Conservation (phyloP, 345 rosid genomes). For the Aquilaria sinensis region DNA sequence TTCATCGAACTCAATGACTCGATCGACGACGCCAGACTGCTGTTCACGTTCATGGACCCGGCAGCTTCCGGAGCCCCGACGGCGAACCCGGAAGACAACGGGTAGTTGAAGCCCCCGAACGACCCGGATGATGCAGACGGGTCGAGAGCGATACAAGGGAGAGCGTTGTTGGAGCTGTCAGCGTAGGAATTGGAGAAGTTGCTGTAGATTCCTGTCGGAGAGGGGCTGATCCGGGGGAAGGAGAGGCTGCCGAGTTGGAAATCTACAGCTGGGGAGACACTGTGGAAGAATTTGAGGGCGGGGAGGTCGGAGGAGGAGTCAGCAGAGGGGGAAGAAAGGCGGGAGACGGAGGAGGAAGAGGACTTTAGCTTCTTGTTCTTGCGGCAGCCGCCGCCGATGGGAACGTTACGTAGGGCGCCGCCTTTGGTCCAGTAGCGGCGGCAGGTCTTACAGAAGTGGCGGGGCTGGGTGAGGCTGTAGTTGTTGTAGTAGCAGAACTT, state of each 20-base stretch:
- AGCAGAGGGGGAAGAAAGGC: constrained; percentile 29
- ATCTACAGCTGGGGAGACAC: constrained; percentile 62
- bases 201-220: constrained; percentile 30
- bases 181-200: constrained; percentile 39
- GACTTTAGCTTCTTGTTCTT: constrained; percentile 71
- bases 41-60: constrained; percentile 47
- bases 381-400: constrained; percentile 78
- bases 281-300: constrained; percentile 60
- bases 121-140: constrained; percentile 36
- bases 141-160: constrained; percentile 36
- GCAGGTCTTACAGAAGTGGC: constrained; percentile 85
- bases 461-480: constrained; percentile 84
- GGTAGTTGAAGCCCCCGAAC: constrained; percentile 47
- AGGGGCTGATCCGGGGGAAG: constrained; percentile 36
- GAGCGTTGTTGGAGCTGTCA: constrained; percentile 16
- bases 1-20: constrained; percentile 84
- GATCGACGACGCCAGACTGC: constrained; percentile 71
- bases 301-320: constrained; percentile 46
- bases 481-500: constrained; percentile 94
- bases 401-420: constrained; percentile 78
- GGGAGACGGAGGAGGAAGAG: constrained; percentile 38
- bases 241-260: constrained; percentile 65
- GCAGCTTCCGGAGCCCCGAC: constrained; percentile 41
- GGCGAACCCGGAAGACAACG: constrained; percentile 23
- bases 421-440: constrained; percentile 86